Base-by-base conservation (phyloP, 441 rosid species). In the Adansonia madagascariensis region DNA sequence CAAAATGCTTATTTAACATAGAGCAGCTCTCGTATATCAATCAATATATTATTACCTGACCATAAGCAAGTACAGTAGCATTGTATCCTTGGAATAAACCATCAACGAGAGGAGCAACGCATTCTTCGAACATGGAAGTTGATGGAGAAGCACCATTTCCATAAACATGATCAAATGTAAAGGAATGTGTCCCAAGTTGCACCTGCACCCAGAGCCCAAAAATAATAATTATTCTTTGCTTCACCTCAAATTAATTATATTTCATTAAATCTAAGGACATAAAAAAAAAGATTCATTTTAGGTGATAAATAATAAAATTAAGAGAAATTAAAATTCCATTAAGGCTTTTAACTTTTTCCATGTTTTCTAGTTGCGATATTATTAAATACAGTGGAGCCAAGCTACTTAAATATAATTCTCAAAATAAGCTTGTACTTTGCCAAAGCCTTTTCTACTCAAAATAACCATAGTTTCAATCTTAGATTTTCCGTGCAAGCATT, bases 1-100 rank as follows among this genome's bases (percentile, higher is more conserved):
- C 17, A 69, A 74, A 74, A 75, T 20, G 8, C 15, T 67, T 2
- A 60, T 39, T 66, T 20, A 81, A 73, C 43, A 61, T 20, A 14
- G 67, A 59, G 60, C 75, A 73, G 39, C 44, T 53, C 62, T 20
- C 11, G 22, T n/a, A 41, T 61, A 53, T 76, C 18, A 75, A 43
- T 59, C 3, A 69, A 35, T 43, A 39, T 39, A 39, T 64, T 43
- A 76, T 59, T 86, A 89, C 93, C 91, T 89, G 93, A 73, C 90
- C 93, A 74, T 89, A 89, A 69, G 91, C 91, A 66, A 89, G 81
- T 12, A 89, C 93, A 68, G 91, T 89, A 64, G 90, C 93, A 75
- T 89, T 89, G 61, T 85, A 89, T n/a, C 93, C 93, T 79, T 83
- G 86, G 75, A 89, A 88, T 78, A 89, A 79, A 66, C 91, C 85